phyloP scores from a whole-genome alignment of 208 protist genomes.

The Wallacemonas sp. region DNA sequence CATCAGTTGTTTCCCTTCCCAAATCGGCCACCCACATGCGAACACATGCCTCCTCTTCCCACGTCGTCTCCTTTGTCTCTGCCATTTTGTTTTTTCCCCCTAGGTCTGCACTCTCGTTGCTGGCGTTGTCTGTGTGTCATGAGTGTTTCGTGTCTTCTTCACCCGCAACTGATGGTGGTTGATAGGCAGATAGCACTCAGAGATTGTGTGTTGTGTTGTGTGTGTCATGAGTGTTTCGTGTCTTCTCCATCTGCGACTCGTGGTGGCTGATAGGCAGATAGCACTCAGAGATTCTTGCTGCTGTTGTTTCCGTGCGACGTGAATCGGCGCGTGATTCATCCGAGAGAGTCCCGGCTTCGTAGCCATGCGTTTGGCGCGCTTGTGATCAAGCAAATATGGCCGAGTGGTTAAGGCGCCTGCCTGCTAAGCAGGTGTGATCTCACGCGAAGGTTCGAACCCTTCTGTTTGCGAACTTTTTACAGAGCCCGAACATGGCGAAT shows the following conservation, averaged over 20 bases:
- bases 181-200: constrained; percentile 60
- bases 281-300: constrained; percentile 10
- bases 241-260: background rate
- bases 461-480: constrained; percentile 62
- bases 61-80: constrained; percentile 15
- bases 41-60: no score
- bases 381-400: constrained; percentile 67
- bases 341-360: no score
- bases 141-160: constrained; percentile 55
- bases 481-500: background rate
- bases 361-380: background rate
- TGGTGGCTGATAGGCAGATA: constrained; percentile 13
- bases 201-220: constrained; percentile 23
- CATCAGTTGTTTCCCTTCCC: no score
- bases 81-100: background rate
- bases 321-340: no score
- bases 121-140: no score
- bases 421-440: constrained; percentile 92
- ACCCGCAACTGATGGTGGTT: constrained; percentile 25
- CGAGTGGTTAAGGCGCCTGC: constrained; percentile 91
- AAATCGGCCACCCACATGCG: no score
- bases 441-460: constrained; percentile 92
- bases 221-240: constrained; percentile 14
- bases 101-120: background rate
- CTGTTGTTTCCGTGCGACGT: background rate